These are phyloP conservation scores for Colletotrichum sp. DNA, from an alignment of 2,329 filamentous ascomycete genomes.

Conservation along the genomic window DNA sequence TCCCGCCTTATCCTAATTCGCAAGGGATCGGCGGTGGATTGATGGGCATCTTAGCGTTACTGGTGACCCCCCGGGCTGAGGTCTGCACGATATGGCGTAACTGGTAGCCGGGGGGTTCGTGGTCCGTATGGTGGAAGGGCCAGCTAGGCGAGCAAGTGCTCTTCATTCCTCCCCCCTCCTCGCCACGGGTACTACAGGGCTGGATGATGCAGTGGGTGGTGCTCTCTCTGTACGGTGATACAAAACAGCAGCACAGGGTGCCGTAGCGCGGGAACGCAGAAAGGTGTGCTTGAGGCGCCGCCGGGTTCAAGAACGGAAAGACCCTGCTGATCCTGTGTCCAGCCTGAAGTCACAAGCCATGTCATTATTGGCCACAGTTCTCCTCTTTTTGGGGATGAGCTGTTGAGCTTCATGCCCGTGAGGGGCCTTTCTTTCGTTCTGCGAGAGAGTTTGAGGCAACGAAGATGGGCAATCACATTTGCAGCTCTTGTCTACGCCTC, in stretches of 20 bases:
- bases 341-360: slow-evolving; percentile 15
- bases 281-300: neutral
- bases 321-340: slow-evolving; percentile 23
- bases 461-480: neutral
- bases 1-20: neutral
- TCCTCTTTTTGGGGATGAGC: neutral
- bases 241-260: neutral
- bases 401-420: neutral
- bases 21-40: slow-evolving; percentile 22
- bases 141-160: neutral
- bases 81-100: slow-evolving; percentile 21
- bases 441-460: neutral
- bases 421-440: neutral
- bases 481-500: neutral
- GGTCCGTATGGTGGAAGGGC: neutral
- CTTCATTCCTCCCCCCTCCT: neutral
- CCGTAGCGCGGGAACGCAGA: neutral
- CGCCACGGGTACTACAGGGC: slow-evolving; percentile 17
- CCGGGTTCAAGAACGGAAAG: slow-evolving; percentile 15
- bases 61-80: neutral
- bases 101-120: slow-evolving; percentile 3
- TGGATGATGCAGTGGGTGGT: slow-evolving; percentile 18
- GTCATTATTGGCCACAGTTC: slow-evolving; percentile 16
- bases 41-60: slow-evolving; percentile 17
- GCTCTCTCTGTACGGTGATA: neutral